phyloP scores from a whole-genome alignment of 768 basidiomycete genomes.

The Rhizopogon rudus region DNA sequence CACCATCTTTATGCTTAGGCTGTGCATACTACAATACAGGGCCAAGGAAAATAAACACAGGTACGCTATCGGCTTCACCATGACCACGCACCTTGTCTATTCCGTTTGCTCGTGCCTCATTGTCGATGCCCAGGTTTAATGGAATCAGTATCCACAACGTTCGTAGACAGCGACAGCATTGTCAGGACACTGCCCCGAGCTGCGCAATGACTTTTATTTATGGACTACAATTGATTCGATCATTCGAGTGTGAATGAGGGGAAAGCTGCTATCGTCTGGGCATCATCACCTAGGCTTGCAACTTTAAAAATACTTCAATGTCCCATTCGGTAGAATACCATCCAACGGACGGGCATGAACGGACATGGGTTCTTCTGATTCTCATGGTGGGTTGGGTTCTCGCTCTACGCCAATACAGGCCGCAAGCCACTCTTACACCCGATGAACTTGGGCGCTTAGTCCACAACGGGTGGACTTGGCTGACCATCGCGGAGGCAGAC shows the following conservation, averaged over 20 bases:
- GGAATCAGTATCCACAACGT: background rate
- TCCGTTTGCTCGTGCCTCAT: background rate
- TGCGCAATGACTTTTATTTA: constrained; percentile 25
- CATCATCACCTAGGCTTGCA: background rate
- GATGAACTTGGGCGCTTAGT: background rate
- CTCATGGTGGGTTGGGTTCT: constrained; percentile 17
- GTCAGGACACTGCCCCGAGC: constrained; percentile 20
- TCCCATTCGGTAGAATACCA: background rate
- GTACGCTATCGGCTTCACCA: background rate
- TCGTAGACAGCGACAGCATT: background rate
- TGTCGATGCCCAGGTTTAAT: background rate
- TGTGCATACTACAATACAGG: background rate
- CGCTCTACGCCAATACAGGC: background rate
- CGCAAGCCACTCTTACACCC: background rate
- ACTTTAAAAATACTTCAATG: background rate
- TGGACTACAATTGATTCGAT: constrained; percentile 29
- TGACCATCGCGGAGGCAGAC: constrained; percentile 1
- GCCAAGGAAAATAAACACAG: background rate
- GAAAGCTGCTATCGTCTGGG: background rate
- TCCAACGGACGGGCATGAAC: background rate
- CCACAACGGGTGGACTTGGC: background rate
- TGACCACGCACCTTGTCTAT: background rate
- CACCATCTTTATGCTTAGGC: too few species aligned
- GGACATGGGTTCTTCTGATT: constrained; percentile 9
- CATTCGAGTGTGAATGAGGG: constrained; percentile 16